Evolutionary conservation across 2,329 filamentous ascomycete species (phyloP).

Genomic region (Alternaria incomplexa): DNA sequence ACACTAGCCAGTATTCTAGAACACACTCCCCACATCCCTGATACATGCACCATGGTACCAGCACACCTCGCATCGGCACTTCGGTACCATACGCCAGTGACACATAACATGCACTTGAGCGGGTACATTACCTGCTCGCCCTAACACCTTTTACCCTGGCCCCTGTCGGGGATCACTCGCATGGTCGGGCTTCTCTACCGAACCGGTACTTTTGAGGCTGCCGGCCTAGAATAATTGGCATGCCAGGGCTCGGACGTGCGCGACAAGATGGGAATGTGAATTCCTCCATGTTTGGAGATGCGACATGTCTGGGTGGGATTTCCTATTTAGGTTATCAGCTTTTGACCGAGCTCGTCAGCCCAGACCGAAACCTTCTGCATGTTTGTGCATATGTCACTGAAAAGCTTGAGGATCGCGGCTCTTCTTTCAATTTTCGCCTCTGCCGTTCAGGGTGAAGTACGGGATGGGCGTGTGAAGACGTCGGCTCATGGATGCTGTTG

Average conservation of each 20-base stretch:
- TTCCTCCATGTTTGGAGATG: not conserved
- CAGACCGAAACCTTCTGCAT: not conserved
- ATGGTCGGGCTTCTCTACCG: not conserved
- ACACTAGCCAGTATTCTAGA: conserved; percentile 1
- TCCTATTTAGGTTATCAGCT: not conserved
- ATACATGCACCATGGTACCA: not conserved
- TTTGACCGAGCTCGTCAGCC: not conserved
- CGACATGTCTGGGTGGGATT: not conserved
- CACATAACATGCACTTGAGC: conserved; percentile 3
- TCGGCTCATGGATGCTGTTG: not conserved
- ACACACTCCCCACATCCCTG: not conserved
- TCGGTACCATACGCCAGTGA: not conserved
- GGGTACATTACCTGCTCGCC: not conserved
- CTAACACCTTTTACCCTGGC: not conserved
- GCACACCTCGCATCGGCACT: not conserved
- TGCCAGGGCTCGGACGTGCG: conserved; percentile 14
- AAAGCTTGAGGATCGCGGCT: not conserved
- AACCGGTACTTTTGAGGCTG: conserved; percentile 1
- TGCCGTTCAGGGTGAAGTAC: not conserved
- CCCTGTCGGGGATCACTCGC: not conserved
- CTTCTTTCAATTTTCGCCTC: not conserved
- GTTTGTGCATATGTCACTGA: not conserved
- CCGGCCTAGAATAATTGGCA: not conserved
- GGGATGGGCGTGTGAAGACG: not conserved
- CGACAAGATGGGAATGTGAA: conserved; percentile 14